Conservation (phyloP, 2,329 filamentous ascomycete genomes). For the Phaeosphaeriaceae sp. region DNA sequence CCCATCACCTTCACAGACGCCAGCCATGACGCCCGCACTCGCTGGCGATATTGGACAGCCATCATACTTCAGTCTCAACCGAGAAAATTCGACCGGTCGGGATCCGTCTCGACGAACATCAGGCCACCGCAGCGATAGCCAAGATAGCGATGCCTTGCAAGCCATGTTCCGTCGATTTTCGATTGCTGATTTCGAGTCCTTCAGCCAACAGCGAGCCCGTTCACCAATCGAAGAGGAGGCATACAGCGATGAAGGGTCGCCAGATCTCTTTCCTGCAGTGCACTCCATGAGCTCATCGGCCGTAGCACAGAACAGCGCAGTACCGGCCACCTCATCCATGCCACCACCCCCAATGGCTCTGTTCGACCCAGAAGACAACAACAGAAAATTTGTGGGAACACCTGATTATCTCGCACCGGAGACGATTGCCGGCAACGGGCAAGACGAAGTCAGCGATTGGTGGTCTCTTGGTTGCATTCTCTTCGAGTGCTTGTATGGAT, state of each 20-base stretch:
- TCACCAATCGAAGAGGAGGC: slow-evolving; percentile 77
- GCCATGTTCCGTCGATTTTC: slow-evolving; percentile 80
- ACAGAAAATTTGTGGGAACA: slow-evolving; percentile 92
- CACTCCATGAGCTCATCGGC: slow-evolving; percentile 61
- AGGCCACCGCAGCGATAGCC: slow-evolving; percentile 88
- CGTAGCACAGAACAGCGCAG: slow-evolving; percentile 62
- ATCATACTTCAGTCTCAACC: slow-evolving; percentile 86
- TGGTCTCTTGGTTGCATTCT: slow-evolving; percentile 99
- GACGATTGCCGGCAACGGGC: slow-evolving; percentile 91
- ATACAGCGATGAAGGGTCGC: slow-evolving; percentile 75
- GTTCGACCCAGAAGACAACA: slow-evolving; percentile 93
- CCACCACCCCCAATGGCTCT: slow-evolving; percentile 89
- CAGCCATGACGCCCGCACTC: slow-evolving; percentile 82
- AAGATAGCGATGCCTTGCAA: slow-evolving; percentile 83
- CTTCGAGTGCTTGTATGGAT: slow-evolving; percentile 94
- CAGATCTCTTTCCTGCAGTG: slow-evolving; percentile 75
- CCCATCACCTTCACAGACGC: slow-evolving; percentile 83
- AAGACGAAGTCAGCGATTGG: slow-evolving; percentile 99
- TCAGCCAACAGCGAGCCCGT: slow-evolving; percentile 52
- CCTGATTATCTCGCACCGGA: slow-evolving; percentile 97
- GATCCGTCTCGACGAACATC: slow-evolving; percentile 74
- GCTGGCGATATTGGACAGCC: slow-evolving; percentile 75
- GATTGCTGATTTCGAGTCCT: slow-evolving; percentile 52
- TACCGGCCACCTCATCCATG: slow-evolving; percentile 75
- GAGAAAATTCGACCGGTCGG: slow-evolving; percentile 62